Base-by-base conservation (phyloP, 257 asterid genomes). In the Asclepias syriaca region DNA sequence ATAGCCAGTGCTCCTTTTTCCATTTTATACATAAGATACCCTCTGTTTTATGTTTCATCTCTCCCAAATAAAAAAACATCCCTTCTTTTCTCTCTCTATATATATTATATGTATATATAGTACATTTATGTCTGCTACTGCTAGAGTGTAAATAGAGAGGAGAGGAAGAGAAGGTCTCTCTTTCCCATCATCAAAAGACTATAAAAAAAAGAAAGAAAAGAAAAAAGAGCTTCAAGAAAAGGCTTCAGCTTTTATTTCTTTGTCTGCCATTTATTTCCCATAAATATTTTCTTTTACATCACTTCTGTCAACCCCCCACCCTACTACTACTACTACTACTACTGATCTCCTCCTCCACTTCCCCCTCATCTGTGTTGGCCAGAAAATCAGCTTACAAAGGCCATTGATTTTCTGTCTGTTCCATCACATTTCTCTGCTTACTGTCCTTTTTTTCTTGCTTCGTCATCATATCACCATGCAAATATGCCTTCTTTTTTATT, bases 191-290 rank as follows among this genome's bases (percentile, higher is more conserved):
- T 82, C 83, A 87, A 79, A 82, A 84, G 88, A 82, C 86, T 77
- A 76, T 32, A 79, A 75, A 76, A 78, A 75, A 79, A 77, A 75
- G 75, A 78, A 75, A 79, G 75, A 75, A 76, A 78, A 75, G 78
- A 5, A 6, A 79, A 73, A 76, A 78, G 73, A 79, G 81, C 85
- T 84, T 79, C 77, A 72, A 3, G 74, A 85, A 87, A 87, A 85
- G 89, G 61, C 77, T 81, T 77, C 60, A 46, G 82, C 93, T 88
- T 90, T 90, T 85, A 85, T 77, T 85, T 82, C 88, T 61, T 24
- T 92, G 96, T 90, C 98, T 84, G 91, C 98, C 96, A 88, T 88
- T 87, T 77, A 85, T 60, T 75, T 78, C 80, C 77, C 81, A 46
- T 64, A 86, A 82, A 88, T 82, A 72, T 84, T 74, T 68, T 40